Evolutionary conservation across 768 basidiomycete genomes (phyloP).

Genomic region (Tylopilus sp.): DNA sequence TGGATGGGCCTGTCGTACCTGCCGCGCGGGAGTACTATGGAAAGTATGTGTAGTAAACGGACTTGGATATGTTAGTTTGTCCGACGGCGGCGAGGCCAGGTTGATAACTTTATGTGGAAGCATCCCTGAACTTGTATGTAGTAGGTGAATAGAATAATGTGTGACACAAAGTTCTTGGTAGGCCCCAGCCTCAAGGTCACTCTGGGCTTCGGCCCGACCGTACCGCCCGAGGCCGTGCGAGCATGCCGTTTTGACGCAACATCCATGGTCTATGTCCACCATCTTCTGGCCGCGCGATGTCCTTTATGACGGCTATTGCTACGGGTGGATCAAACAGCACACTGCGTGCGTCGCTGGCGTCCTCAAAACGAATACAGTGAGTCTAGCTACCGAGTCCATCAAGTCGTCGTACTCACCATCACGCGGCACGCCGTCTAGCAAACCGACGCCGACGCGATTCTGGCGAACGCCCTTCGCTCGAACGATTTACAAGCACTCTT

Average conservation of each 20-base stretch:
- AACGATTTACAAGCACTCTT: constrained; percentile 18
- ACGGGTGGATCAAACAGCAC: constrained; percentile 52
- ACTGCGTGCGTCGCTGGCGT: constrained; percentile 51
- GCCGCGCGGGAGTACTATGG: constrained; percentile 38
- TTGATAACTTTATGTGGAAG: too few relatives aligned
- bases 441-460: constrained; percentile 14
- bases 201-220: constrained; percentile 6
- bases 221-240: neutral
- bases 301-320: constrained; percentile 45
- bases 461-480: constrained; percentile 11
- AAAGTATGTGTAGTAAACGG: constrained; percentile 14
- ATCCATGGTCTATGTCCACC: constrained; percentile 28
- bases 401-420: constrained; percentile 1
- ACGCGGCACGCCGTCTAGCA: constrained; percentile 12
- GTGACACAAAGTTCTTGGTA: too few relatives aligned
- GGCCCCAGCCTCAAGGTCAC: too few relatives aligned
- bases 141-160: too few relatives aligned
- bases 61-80: neutral
- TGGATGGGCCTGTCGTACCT: constrained; percentile 16
- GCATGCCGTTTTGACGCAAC: neutral
- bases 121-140: too few relatives aligned
- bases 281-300: constrained; percentile 61
- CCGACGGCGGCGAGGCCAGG: neutral
- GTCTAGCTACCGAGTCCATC: constrained; percentile 1
- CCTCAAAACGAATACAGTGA: constrained; percentile 34